These are phyloP conservation scores for Umbelopsis vinacea DNA, from an alignment of 192 early-diverging fungal genomes.

Conservation along the genomic window DNA sequence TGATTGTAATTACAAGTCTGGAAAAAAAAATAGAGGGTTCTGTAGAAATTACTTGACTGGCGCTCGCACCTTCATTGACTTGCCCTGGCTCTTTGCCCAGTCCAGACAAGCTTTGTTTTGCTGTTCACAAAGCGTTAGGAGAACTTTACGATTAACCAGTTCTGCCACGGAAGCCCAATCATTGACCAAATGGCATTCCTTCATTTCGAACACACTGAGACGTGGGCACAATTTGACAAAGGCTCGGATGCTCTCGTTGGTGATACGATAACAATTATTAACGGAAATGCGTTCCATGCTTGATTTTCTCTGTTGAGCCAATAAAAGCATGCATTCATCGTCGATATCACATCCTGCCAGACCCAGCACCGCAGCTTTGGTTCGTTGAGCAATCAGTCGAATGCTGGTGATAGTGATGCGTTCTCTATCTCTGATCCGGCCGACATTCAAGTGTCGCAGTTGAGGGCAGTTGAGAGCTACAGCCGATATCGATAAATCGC, in stretches of 20 bases:
- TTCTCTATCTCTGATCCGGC: conserved; percentile 45
- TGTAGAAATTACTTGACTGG: conserved; percentile 40
- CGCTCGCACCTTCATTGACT: conserved; percentile 44
- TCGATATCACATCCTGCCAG: conserved; percentile 54
- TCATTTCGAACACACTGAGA: conserved; percentile 56
- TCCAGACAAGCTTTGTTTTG: conserved; percentile 46
- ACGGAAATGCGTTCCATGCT: conserved; percentile 51
- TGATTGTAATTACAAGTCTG: conserved; percentile 10
- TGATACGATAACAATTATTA: conserved; percentile 49
- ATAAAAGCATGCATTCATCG: conserved; percentile 49
- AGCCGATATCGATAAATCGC: conserved; percentile 44
- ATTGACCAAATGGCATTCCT: conserved; percentile 51
- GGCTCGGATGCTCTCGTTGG: conserved; percentile 47
- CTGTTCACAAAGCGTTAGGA: conserved; percentile 51
- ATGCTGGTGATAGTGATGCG: conserved; percentile 51
- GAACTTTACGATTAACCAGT: conserved; percentile 47
- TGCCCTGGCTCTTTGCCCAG: conserved; percentile 45
- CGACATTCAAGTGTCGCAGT: conserved; percentile 55
- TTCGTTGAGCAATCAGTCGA: conserved; percentile 49
- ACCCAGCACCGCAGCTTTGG: conserved; percentile 47
- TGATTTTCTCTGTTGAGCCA: conserved; percentile 39
- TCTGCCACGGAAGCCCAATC: conserved; percentile 55
- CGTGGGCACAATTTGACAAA: conserved; percentile 50
- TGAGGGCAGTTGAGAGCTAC: conserved; percentile 45
- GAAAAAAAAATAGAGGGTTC: not conserved